phyloP scores from a whole-genome alignment of 495 filamentous ascomycete species.

The Aspergillus leporis region DNA sequence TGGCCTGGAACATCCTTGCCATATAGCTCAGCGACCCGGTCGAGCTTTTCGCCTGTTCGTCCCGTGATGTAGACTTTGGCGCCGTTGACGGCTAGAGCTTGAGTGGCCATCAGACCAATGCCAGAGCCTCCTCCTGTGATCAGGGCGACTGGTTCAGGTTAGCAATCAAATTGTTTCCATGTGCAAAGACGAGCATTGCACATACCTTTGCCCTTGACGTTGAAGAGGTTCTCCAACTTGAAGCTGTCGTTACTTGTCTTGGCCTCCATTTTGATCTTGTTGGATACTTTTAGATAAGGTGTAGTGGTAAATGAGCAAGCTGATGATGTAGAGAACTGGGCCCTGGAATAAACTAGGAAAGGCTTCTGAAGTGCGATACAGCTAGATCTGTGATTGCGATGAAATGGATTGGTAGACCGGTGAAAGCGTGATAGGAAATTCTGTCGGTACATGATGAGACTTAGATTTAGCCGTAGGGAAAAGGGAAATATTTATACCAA shows the following conservation, averaged over 20 bases:
- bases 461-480: background rate
- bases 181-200: background rate
- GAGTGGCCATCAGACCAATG: slow-evolving; percentile 53
- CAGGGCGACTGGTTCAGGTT: slow-evolving; percentile 43
- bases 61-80: slow-evolving; percentile 61
- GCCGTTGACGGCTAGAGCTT: slow-evolving; percentile 62
- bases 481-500: background rate
- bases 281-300: background rate
- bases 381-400: background rate
- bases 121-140: slow-evolving; percentile 57
- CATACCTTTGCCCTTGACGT: slow-evolving; percentile 52
- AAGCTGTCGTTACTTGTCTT: slow-evolving; percentile 49
- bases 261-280: slow-evolving; percentile 20
- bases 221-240: slow-evolving; percentile 52
- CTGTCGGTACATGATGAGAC: background rate
- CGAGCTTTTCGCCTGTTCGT: slow-evolving; percentile 56
- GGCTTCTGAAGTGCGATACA: slow-evolving; percentile 1
- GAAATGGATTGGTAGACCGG: background rate
- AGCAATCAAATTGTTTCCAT: slow-evolving; percentile 2
- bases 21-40: slow-evolving; percentile 48
- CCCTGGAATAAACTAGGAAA: background rate
- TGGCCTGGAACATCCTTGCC: slow-evolving; percentile 49
- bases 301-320: background rate
- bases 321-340: slow-evolving; percentile 2
- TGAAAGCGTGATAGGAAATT: background rate